phyloP scores from a whole-genome alignment of 2,329 filamentous ascomycete genomes.

The Aspergillus uvarum region DNA sequence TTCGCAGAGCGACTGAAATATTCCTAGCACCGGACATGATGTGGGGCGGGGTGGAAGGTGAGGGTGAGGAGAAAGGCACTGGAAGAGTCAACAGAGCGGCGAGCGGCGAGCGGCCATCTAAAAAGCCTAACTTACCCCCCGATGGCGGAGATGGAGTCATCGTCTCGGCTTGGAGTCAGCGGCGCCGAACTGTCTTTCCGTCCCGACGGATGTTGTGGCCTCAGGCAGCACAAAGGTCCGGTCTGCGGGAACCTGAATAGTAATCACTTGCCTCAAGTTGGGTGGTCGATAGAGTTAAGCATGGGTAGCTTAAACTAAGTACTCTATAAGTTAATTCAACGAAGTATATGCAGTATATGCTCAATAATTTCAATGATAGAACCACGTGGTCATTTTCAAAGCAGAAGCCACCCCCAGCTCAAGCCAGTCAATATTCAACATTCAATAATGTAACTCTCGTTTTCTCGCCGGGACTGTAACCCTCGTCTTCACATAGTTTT shows the following conservation, averaged over 20 bases:
- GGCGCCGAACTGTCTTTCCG: slow-evolving; percentile 1
- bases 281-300: too few relatives aligned
- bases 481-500: background rate
- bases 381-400: too few relatives aligned
- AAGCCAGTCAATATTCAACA: too few relatives aligned
- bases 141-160: background rate
- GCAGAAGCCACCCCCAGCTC: too few relatives aligned
- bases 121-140: slow-evolving; percentile 11
- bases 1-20: slow-evolving; percentile 32
- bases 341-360: too few relatives aligned
- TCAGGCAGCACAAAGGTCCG: background rate
- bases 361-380: too few relatives aligned
- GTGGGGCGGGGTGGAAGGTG: slow-evolving; percentile 1
- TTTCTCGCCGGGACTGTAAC: too few relatives aligned
- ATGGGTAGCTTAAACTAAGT: too few relatives aligned
- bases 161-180: background rate
- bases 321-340: too few relatives aligned
- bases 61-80: background rate
- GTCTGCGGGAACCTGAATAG: too few relatives aligned
- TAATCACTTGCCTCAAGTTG: too few relatives aligned
- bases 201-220: slow-evolving; percentile 2
- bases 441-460: too few relatives aligned
- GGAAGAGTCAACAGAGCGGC: background rate
- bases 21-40: slow-evolving; percentile 35
- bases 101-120: slow-evolving; percentile 8